Evolutionary conservation across 768 basidiomycete species (phyloP).

Genomic region (Tricholoma furcatifolium): DNA sequence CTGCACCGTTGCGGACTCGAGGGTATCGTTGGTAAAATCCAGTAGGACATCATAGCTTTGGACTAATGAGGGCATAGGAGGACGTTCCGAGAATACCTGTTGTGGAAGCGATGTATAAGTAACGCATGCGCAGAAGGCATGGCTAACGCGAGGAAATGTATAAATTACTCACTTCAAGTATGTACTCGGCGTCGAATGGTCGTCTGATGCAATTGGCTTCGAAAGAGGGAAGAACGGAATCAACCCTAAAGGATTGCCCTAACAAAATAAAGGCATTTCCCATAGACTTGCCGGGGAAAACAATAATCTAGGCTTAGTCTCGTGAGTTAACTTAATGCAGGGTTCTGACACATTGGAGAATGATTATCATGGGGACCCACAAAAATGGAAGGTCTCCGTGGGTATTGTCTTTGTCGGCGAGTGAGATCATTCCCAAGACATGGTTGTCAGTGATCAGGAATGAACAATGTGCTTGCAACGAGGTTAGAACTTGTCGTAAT

Average conservation of each 20-base stretch:
- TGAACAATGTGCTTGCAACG: constrained; percentile 2
- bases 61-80: constrained; percentile 56
- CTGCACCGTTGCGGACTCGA: constrained; percentile 62
- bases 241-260: not conserved
- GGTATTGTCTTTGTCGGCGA: not conserved
- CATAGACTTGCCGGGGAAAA: constrained; percentile 6
- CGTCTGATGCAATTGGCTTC: constrained; percentile 1
- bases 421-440: not conserved
- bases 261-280: constrained; percentile 6
- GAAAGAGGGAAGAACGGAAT: constrained; percentile 5
- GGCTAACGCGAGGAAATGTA: constrained; percentile 13
- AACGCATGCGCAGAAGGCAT: constrained; percentile 6
- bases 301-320: constrained; percentile 3
- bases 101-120: constrained; percentile 6
- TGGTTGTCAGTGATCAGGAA: not conserved
- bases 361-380: constrained; percentile 6
- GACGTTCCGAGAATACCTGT: constrained; percentile 9
- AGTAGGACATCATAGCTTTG: constrained; percentile 65
- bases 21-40: constrained; percentile 70
- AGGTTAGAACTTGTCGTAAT: not conserved
- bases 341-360: constrained; percentile 7
- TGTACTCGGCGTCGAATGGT: constrained; percentile 3
- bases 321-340: constrained; percentile 6
- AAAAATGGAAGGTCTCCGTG: constrained; percentile 8
- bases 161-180: constrained; percentile 13